Percentiles rank a stretch among this genome's conserved stretches.
Evolutionary conservation across 2,329 filamentous ascomycete genomes (phyloP).

Genomic region (Hypoxylon sp.): DNA sequence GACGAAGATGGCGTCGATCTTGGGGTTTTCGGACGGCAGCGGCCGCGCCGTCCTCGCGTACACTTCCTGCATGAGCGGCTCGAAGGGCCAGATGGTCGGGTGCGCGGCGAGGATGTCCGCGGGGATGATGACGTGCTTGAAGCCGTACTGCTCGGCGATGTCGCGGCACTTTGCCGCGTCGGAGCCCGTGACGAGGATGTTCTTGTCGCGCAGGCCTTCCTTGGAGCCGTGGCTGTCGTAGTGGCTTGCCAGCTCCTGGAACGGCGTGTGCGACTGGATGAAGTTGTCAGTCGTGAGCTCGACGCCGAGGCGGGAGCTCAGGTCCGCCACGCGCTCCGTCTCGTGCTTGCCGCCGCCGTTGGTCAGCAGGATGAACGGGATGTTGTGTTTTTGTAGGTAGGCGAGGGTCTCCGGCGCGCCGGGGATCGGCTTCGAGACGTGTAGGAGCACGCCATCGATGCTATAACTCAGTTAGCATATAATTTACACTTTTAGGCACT

Average conservation of each 20-base stretch:
- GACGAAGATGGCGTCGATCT: constrained; percentile 91
- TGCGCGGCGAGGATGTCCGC: constrained; percentile 84
- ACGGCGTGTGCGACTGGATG: constrained; percentile 93
- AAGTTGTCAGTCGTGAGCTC: constrained; percentile 78
- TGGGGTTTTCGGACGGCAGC: constrained; percentile 69
- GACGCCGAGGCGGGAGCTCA: constrained; percentile 76
- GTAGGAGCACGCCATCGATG: constrained; percentile 96
- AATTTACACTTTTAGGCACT: background rate
- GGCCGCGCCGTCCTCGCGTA: constrained; percentile 72
- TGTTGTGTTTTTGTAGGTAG: constrained; percentile 79
- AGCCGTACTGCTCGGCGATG: constrained; percentile 85
- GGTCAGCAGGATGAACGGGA: constrained; percentile 94
- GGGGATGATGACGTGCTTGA: constrained; percentile 85
- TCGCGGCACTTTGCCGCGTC: constrained; percentile 75
- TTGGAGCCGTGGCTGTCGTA: constrained; percentile 1
- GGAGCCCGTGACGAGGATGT: constrained; percentile 81
- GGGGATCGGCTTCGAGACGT: constrained; percentile 82
- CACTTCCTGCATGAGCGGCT: constrained; percentile 73
- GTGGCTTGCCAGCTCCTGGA: constrained; percentile 73
- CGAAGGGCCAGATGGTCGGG: constrained; percentile 87
- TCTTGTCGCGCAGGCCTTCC: constrained; percentile 70
- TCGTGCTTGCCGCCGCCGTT: constrained; percentile 95
- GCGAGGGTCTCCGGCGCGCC: constrained; percentile 81
- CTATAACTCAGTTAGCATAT: constrained; percentile 52
- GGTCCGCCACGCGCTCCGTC: constrained; percentile 77